phyloP scores from a whole-genome alignment of 495 filamentous ascomycete species.

The Aspergillus funiculosus region DNA sequence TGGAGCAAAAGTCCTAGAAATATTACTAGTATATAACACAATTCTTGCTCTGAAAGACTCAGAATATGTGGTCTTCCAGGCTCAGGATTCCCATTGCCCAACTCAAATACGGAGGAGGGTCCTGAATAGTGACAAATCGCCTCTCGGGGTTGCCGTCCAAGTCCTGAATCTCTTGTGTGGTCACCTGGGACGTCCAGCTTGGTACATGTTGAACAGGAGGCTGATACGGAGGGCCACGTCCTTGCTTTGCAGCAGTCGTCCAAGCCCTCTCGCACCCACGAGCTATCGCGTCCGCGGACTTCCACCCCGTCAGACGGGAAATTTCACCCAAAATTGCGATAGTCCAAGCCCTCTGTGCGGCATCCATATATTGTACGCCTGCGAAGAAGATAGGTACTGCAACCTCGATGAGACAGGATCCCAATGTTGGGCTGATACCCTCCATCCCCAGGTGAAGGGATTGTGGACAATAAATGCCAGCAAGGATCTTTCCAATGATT shows the following conservation, averaged over 20 bases:
- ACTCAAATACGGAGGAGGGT: constrained; percentile 36
- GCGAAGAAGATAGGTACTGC: constrained; percentile 80
- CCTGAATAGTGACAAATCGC: constrained; percentile 45
- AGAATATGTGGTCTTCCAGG: constrained; percentile 50
- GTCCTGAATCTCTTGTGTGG: constrained; percentile 12
- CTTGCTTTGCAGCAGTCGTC: constrained; percentile 63
- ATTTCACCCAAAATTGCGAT: constrained; percentile 68
- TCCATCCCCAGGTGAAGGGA: constrained; percentile 48
- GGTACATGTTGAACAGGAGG: neutral
- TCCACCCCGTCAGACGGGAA: constrained; percentile 79
- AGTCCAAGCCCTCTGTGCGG: constrained; percentile 68
- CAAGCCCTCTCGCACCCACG: constrained; percentile 78
- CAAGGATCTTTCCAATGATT: constrained; percentile 72
- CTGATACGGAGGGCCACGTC: constrained; percentile 59
- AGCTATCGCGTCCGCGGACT: constrained; percentile 71
- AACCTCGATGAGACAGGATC: constrained; percentile 72
- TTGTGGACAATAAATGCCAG: constrained; percentile 65
- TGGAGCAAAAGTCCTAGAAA: no score
- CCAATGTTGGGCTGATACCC: constrained; percentile 70
- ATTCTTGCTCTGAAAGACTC: no score
- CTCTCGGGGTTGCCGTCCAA: constrained; percentile 36
- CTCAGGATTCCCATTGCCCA: constrained; percentile 58
- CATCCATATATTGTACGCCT: constrained; percentile 70
- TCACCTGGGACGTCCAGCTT: constrained; percentile 12
- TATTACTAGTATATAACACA: neutral